These are phyloP conservation scores for Paramarasmius palmivorus DNA, from an alignment of 1,284 basidiomycete genomes.

Conservation along the genomic window DNA sequence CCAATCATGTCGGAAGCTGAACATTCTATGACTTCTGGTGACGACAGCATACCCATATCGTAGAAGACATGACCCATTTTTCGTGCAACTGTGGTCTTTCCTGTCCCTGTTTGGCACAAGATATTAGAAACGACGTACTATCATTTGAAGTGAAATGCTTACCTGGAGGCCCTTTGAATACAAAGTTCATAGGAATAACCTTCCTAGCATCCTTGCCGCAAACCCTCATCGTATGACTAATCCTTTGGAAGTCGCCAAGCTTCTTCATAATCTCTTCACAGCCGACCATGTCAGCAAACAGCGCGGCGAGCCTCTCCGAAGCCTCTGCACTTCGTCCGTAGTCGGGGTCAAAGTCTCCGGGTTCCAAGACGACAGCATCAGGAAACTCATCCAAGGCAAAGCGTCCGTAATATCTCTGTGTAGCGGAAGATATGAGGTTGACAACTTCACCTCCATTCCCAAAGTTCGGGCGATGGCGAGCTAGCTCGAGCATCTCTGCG, in stretches of 20 bases:
- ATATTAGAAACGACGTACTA: not conserved
- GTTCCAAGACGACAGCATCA: constrained; percentile 49
- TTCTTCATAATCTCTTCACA: constrained; percentile 52
- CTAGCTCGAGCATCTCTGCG: constrained; percentile 50
- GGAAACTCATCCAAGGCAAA: constrained; percentile 30
- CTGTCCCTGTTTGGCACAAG: constrained; percentile 36
- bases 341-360: constrained; percentile 64
- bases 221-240: constrained; percentile 44
- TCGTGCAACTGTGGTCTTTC: constrained; percentile 49
- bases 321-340: constrained; percentile 51
- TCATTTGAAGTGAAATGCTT: constrained; percentile 8
- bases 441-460: constrained; percentile 71
- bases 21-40: constrained; percentile 56
- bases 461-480: constrained; percentile 60
- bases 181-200: constrained; percentile 62
- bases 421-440: constrained; percentile 58
- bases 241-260: constrained; percentile 51
- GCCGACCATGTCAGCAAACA: constrained; percentile 65
- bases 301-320: constrained; percentile 46
- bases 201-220: constrained; percentile 43
- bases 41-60: constrained; percentile 64
- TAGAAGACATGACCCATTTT: constrained; percentile 63
- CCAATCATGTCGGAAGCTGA: constrained; percentile 68
- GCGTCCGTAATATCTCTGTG: constrained; percentile 49
- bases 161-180: constrained; percentile 76